Evolutionary conservation across 2,329 filamentous ascomycete genomes (phyloP), one percentile per base, ranked within the genome.

Genomic region (Scortechinia acanthostroma): DNA sequence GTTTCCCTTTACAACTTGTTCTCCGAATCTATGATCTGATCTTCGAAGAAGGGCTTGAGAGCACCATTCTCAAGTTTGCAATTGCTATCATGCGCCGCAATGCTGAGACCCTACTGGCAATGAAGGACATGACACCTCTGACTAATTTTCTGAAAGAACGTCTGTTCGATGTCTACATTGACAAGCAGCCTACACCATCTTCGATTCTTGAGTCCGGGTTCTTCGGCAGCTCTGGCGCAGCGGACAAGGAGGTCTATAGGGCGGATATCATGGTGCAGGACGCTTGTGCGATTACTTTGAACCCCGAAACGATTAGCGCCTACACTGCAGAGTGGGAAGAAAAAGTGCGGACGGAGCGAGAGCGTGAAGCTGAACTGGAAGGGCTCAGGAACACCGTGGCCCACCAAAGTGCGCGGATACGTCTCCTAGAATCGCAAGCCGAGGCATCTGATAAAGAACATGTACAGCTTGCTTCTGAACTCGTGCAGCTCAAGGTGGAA

Each of bases 61-160:
- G 83, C 0, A 86, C 35, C 6, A 40, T 88, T 47, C 62, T 88
- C 21, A 86, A 85, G 54, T 88, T 88, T 51, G 82, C 81, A 40
- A 76, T 88, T 49, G 81, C 83, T 2, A 71, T 88, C 30, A 86
- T 88, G 79, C 78, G 81, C 51, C 82, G 83, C 54, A 88, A 88
- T 58, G 72, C 77, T 1, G 66, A 76, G 20, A 66, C 75, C 0
- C 62, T 88, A 5, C 66, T 88, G 22, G 71, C 60, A 6, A 86
- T 88, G 78, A 81, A 78, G 50, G 83, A 86, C 52, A 87, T 88
- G 80, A 68, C 74, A 22, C 69, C 74, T 1, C 63, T 88, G 21
- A 85, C 81, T 2, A 80, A 74, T 14, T 87, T 86, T 60, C 65
- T 88, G 25, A 87, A 88, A 57, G 84, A 88, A 57, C 74, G 75